Conservation (phyloP, 2,329 filamentous ascomycete species). For the Trichoderma asperellum region DNA sequence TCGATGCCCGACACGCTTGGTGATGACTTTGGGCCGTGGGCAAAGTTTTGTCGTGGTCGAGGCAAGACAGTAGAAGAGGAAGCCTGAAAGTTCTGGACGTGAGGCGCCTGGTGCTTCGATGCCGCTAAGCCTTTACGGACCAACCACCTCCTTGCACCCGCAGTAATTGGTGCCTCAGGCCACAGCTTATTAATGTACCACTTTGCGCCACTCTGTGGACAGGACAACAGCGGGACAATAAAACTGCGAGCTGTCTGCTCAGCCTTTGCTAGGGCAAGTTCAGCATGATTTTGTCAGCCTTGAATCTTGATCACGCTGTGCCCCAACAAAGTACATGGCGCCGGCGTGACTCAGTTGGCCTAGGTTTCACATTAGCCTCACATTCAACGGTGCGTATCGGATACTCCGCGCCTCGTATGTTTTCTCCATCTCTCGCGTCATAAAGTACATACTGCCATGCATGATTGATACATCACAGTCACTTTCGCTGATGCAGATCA, state of each 20-base stretch:
- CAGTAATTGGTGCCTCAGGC: slow-evolving; percentile 38
- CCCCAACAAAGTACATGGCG: not conserved
- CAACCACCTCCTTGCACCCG: slow-evolving; percentile 30
- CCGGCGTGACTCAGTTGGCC: slow-evolving; percentile 33
- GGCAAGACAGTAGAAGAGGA: slow-evolving; percentile 45
- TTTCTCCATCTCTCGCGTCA: not conserved
- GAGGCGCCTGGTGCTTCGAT: slow-evolving; percentile 42
- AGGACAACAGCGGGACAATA: not conserved
- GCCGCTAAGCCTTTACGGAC: slow-evolving; percentile 42
- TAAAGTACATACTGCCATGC: not conserved
- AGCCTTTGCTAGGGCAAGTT: not conserved
- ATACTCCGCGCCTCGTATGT: not conserved
- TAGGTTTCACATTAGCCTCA: slow-evolving; percentile 16
- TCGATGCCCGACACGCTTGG: slow-evolving; percentile 58
- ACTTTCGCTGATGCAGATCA: not conserved
- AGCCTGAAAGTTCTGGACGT: slow-evolving; percentile 51
- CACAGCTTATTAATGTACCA: slow-evolving; percentile 1
- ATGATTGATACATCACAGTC: not conserved
- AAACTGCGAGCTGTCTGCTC: not conserved
- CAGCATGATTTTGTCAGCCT: slow-evolving; percentile 18
- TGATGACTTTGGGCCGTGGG: slow-evolving; percentile 47
- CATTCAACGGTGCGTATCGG: not conserved
- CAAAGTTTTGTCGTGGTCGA: slow-evolving; percentile 52
- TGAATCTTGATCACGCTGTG: not conserved
- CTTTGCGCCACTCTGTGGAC: not conserved